Conservation (phyloP, 2,329 filamentous ascomycete genomes). For the Stagonosporopsis vannaccii region DNA sequence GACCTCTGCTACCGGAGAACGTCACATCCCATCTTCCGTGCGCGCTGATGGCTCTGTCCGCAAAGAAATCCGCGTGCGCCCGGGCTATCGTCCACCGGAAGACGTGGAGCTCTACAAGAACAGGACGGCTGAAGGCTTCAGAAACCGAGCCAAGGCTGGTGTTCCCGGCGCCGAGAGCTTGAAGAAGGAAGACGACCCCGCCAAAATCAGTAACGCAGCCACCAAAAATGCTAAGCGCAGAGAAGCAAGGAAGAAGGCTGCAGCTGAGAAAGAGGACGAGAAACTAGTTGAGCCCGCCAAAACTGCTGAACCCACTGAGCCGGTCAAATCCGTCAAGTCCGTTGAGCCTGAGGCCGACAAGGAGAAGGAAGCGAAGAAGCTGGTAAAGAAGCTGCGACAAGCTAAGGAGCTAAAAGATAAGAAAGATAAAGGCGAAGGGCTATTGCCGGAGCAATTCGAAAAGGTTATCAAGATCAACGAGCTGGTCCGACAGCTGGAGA, state of each 20-base stretch:
- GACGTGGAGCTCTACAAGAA: conserved; percentile 98
- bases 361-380: conserved; percentile 89
- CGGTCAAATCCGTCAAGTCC: conserved; percentile 33
- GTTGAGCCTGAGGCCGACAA: conserved; percentile 75
- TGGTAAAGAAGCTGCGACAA: conserved; percentile 95
- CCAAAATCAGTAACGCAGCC: conserved; percentile 59
- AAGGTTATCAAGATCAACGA: conserved; percentile 98
- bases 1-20: conserved; percentile 76
- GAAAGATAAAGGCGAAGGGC: conserved; percentile 82
- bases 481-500: conserved; percentile 84
- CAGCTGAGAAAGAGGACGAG: conserved; percentile 49
- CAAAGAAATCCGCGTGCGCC: conserved; percentile 91
- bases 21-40: conserved; percentile 86
- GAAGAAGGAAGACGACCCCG: conserved; percentile 56
- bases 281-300: conserved; percentile 33
- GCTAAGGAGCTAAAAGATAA: conserved; percentile 89
- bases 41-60: conserved; percentile 90
- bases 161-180: conserved; percentile 75
- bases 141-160: conserved; percentile 72
- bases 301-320: conserved; percentile 29
- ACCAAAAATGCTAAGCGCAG: conserved; percentile 88
- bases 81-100: conserved; percentile 92
- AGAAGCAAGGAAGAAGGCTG: conserved; percentile 69
- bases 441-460: conserved; percentile 93
- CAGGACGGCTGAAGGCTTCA: conserved; percentile 83